A percentile compares a stretch with the other conserved stretches of the same genome.
phyloP scores from a whole-genome alignment of 1,284 basidiomycete species.

The Papiliotrema nemorosa region DNA sequence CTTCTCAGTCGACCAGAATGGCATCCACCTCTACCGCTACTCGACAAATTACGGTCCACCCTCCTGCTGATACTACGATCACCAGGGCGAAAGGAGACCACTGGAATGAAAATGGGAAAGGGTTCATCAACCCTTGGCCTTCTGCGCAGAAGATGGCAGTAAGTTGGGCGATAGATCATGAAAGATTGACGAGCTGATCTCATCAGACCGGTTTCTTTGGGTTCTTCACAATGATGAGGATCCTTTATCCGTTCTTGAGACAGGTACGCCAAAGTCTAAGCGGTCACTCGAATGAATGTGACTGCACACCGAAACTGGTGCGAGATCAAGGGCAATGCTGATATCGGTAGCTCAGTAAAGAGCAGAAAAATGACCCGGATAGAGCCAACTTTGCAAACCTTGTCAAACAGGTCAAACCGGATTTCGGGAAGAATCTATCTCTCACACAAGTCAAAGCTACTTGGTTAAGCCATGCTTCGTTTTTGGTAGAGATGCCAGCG shows the following conservation, averaged over 20 bases:
- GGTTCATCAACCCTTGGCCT: constrained; percentile 6
- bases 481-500: constrained; percentile 61
- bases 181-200: too few species aligned
- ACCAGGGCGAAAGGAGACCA: background rate
- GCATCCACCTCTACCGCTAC: background rate
- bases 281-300: too few species aligned
- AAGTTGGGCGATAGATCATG: background rate
- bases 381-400: constrained; percentile 8
- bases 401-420: constrained; percentile 30
- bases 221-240: too few species aligned
- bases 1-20: too few species aligned
- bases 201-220: too few species aligned
- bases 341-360: too few species aligned
- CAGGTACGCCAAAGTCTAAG: too few species aligned
- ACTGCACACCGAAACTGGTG: too few species aligned
- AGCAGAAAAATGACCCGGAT: constrained; percentile 5
- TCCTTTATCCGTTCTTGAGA: too few species aligned
- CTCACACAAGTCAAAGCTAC: constrained; percentile 57
- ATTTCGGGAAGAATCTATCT: constrained; percentile 20
- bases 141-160: background rate
- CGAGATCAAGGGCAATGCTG: too few species aligned
- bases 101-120: background rate
- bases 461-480: constrained; percentile 70
- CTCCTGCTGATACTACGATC: background rate
- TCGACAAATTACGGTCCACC: background rate